Evolutionary conservation across 2,329 filamentous ascomycete genomes (phyloP).

Genomic region (Pseudodiploospora longispora): DNA sequence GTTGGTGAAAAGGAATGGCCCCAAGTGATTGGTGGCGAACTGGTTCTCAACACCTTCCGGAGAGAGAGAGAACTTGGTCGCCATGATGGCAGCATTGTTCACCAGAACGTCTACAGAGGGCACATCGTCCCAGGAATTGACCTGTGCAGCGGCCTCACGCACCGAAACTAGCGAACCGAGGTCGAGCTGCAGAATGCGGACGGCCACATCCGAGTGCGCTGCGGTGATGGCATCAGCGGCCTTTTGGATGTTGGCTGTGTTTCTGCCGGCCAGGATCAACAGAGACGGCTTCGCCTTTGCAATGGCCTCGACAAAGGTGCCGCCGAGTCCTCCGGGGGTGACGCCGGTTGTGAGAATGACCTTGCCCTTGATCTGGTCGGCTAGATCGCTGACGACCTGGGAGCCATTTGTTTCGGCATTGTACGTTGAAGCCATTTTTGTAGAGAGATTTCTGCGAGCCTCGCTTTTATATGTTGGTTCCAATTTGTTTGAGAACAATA

Average conservation of each 20-base stretch:
- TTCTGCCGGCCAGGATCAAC: constrained; percentile 41
- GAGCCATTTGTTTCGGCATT: constrained; percentile 10
- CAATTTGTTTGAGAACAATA: no score
- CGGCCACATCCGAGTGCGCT: constrained; percentile 22
- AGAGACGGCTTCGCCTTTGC: constrained; percentile 30
- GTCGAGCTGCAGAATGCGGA: constrained; percentile 25
- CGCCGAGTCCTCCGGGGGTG: constrained; percentile 30
- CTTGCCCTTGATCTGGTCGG: constrained; percentile 20
- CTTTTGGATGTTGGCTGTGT: constrained; percentile 27
- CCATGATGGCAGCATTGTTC: constrained; percentile 38
- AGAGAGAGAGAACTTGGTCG: constrained; percentile 20
- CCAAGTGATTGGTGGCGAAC: constrained; percentile 29
- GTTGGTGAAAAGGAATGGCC: constrained; percentile 32
- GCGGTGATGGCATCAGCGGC: constrained; percentile 27
- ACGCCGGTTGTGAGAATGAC: constrained; percentile 34
- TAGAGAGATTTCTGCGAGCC: not conserved
- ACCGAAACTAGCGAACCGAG: constrained; percentile 29
- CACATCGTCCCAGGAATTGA: constrained; percentile 13
- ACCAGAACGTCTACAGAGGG: constrained; percentile 30
- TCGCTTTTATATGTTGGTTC: no score
- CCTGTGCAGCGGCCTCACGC: constrained; percentile 27
- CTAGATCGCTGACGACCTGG: constrained; percentile 12
- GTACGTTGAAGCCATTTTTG: constrained; percentile 1
- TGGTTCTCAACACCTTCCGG: constrained; percentile 30
- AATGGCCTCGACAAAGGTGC: constrained; percentile 26